phyloP scores from a whole-genome alignment of 2,329 filamentous ascomycete genomes.

The Trichophyton equinum region DNA sequence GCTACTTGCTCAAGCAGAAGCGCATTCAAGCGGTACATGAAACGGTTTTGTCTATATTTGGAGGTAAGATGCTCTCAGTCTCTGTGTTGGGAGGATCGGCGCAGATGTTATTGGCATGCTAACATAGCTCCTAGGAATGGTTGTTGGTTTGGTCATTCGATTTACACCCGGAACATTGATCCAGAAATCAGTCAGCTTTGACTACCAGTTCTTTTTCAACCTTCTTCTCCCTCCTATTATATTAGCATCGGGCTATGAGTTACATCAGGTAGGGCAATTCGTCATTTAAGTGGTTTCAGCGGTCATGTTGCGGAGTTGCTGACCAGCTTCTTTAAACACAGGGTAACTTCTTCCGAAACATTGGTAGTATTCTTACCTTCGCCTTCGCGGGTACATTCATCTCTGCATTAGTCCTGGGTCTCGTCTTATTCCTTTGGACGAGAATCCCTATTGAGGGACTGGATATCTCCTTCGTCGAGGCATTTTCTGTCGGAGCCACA shows the following conservation, averaged over 20 bases:
- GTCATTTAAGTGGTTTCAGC: background rate
- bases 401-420: conserved; percentile 83
- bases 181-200: conserved; percentile 83
- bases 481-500: conserved; percentile 90
- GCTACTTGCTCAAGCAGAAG: conserved; percentile 90
- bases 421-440: conserved; percentile 82
- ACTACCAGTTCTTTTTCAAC: conserved; percentile 99
- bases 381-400: conserved; percentile 96
- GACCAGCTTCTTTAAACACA: conserved; percentile 15
- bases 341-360: conserved; percentile 97
- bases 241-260: conserved; percentile 87
- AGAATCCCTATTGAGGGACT: conserved; percentile 74
- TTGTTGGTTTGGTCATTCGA: conserved; percentile 78
- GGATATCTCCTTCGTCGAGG: conserved; percentile 82
- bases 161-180: conserved; percentile 71
- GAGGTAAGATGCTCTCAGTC: conserved; percentile 42
- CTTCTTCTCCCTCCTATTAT: conserved; percentile 97
- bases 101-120: background rate
- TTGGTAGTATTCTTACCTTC: conserved; percentile 92
- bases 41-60: conserved; percentile 96
- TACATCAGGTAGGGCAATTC: conserved; percentile 56
- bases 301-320: background rate
- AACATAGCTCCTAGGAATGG: conserved; percentile 59
- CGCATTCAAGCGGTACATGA: conserved; percentile 97
- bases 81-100: background rate